Base-by-base conservation (phyloP, 2,329 filamentous ascomycete species). In the Emergomyces pasteurianus region DNA sequence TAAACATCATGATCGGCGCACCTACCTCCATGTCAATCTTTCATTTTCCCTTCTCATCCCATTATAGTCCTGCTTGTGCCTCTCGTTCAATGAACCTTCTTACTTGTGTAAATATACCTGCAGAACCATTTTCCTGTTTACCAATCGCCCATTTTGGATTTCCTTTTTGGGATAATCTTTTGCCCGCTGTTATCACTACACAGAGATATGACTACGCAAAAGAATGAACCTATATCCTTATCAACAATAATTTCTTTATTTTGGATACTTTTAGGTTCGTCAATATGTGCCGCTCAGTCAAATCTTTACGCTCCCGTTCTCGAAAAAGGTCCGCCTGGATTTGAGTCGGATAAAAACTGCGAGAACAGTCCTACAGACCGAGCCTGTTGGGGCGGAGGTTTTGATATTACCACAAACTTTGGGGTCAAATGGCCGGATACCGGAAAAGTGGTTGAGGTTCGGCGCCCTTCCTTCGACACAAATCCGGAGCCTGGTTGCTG, bases 361-460 rank as follows among this genome's bases (percentile, higher is more conserved):
- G 64, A 62, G 40, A 63, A 69, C 40, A 61, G 62, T 23, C 62
- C 67, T 9, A 46, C 60, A 28, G 66, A 62, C 23, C 64, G 67
- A n/a, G 59, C 61, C 42, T 68, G 67, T 53, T 69, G 67, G 67
- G 63, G 62, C 31, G 62, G 63, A 54, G 67, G 65, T 36, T 68
- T 63, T 60, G 65, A 64, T 50, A 67, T 69, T 43, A 60, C 63
- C 28, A 69, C 66, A 26, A 65, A 69, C 53, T 66, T 67, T 52
- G 67, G 68, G 26, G 61, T 60, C 21, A 61, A 61, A 34, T 68
- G 67, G 67, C 67, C 67, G 16, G 65, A 61, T 28, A 69, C 66
- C 8, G 65, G 65, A 40, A 66, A 65, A 58, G 59, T 63, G 3
- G 67, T 67, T 10, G 49, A 58, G 57, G 57, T 58, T 34, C 7